These are phyloP conservation scores for Rugonectria rugulosa DNA, from an alignment of 2,329 filamentous ascomycete genomes.

Conservation along the genomic window DNA sequence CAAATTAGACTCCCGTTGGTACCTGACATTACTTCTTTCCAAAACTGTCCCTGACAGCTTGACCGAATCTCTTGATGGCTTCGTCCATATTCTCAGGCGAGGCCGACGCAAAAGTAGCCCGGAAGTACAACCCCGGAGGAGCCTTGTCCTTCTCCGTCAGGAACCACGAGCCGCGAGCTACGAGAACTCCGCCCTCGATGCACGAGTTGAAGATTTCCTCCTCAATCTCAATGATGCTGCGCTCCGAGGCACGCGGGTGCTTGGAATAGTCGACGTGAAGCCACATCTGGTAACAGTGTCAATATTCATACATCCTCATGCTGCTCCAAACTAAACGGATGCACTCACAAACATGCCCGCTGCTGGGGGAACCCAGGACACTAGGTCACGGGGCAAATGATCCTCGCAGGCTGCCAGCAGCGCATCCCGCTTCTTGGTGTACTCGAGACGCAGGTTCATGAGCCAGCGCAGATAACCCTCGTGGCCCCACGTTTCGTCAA, in stretches of 20 bases:
- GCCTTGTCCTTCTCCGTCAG: conserved; percentile 71
- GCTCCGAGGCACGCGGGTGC: conserved; percentile 66
- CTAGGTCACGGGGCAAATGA: conserved; percentile 75
- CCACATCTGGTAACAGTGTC: conserved; percentile 67
- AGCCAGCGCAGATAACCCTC: conserved; percentile 90
- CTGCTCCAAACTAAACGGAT: neutral
- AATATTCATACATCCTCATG: neutral
- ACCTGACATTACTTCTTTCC: conserved; percentile 42
- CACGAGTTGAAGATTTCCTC: conserved; percentile 83
- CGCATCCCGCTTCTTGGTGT: conserved; percentile 79
- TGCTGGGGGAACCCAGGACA: conserved; percentile 79
- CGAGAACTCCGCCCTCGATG: conserved; percentile 78
- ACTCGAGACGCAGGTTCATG: conserved; percentile 80
- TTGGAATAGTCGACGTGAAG: conserved; percentile 70
- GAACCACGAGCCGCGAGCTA: conserved; percentile 92
- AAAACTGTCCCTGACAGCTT: conserved; percentile 71
- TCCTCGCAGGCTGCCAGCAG: conserved; percentile 83
- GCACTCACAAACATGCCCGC: conserved; percentile 93
- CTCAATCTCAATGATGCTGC: conserved; percentile 73
- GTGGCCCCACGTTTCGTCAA: conserved; percentile 96
- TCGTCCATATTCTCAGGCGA: conserved; percentile 73
- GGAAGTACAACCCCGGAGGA: conserved; percentile 78
- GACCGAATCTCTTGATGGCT: conserved; percentile 78
- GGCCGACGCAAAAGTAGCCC: conserved; percentile 88
- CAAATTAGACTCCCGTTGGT: neutral